These are phyloP conservation scores for Cladosporium sp. DNA, from an alignment of 2,329 filamentous ascomycete genomes.

Conservation along the genomic window DNA sequence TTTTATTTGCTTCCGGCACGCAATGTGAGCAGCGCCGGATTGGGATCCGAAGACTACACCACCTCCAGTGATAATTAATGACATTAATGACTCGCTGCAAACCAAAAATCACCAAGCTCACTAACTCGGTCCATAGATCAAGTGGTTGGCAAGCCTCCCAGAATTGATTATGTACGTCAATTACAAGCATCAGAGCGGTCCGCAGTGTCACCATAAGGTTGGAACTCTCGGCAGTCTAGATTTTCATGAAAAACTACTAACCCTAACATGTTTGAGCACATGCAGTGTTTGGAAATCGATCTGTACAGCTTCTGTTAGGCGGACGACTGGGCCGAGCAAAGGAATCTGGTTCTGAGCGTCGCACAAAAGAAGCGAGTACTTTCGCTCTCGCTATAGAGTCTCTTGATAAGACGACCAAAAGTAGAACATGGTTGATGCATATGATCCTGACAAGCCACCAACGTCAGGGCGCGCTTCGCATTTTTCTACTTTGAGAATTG, in stretches of 20 bases:
- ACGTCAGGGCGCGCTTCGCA: not conserved
- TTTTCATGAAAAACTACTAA: not conserved
- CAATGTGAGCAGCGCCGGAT: not conserved
- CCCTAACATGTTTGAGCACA: not conserved
- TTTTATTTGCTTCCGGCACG: not conserved
- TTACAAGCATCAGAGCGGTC: not conserved
- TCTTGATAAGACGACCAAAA: not conserved
- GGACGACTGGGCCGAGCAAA: too few species aligned
- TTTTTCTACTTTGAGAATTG: not conserved
- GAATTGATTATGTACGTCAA: not conserved
- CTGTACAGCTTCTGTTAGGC: not conserved
- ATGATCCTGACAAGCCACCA: not conserved
- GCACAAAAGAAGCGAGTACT: not conserved
- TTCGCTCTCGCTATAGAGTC: not conserved
- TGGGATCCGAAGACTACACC: not conserved
- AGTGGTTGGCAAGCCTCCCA: not conserved
- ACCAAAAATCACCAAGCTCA: not conserved
- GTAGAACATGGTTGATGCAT: not conserved
- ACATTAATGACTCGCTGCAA: not conserved
- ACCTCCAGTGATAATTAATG: too few species aligned
- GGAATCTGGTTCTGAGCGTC: not conserved
- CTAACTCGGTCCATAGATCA: not conserved
- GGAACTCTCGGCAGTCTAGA: not conserved
- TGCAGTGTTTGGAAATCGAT: not conserved
- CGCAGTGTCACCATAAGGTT: not conserved